A percentile compares a stretch with the other conserved stretches of the same genome.
These are phyloP conservation scores for Phialophora expanda DNA, from an alignment of 2,329 filamentous ascomycete species.

Conservation along the genomic window DNA sequence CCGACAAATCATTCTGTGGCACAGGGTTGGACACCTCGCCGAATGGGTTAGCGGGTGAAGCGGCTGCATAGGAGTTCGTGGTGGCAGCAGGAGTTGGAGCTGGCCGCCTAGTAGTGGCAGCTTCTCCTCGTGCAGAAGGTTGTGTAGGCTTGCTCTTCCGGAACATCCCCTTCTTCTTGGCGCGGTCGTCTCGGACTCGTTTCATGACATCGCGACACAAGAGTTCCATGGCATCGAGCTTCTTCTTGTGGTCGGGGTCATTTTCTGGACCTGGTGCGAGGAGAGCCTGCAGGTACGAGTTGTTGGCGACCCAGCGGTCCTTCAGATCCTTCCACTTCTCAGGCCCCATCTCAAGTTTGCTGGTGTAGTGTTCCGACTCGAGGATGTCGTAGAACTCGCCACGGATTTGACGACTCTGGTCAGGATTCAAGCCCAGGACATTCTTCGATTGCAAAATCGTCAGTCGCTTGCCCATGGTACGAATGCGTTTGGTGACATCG, in stretches of 20 bases:
- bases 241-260: constrained; percentile 61
- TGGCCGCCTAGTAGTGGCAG: constrained; percentile 43
- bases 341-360: constrained; percentile 73
- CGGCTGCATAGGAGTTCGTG: constrained; percentile 38
- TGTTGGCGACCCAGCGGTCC: constrained; percentile 67
- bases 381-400: constrained; percentile 70
- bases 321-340: constrained; percentile 75
- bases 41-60: constrained; percentile 30
- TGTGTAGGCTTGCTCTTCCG: constrained; percentile 42
- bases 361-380: constrained; percentile 69
- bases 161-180: constrained; percentile 52
- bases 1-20: constrained; percentile 42
- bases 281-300: constrained; percentile 60
- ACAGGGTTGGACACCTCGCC: constrained; percentile 22
- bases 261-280: constrained; percentile 55
- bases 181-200: constrained; percentile 70
- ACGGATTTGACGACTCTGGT: constrained; percentile 69
- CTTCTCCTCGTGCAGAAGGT: constrained; percentile 48
- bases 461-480: constrained; percentile 68
- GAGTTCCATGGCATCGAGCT: constrained; percentile 70
- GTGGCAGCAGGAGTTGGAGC: constrained; percentile 43
- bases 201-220: constrained; percentile 80
- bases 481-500: constrained; percentile 80
- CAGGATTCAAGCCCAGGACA: constrained; percentile 69
- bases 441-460: constrained; percentile 77